These are phyloP conservation scores for Curvularia hawaiiensis DNA, from an alignment of 2,329 filamentous ascomycete genomes.

Conservation along the genomic window DNA sequence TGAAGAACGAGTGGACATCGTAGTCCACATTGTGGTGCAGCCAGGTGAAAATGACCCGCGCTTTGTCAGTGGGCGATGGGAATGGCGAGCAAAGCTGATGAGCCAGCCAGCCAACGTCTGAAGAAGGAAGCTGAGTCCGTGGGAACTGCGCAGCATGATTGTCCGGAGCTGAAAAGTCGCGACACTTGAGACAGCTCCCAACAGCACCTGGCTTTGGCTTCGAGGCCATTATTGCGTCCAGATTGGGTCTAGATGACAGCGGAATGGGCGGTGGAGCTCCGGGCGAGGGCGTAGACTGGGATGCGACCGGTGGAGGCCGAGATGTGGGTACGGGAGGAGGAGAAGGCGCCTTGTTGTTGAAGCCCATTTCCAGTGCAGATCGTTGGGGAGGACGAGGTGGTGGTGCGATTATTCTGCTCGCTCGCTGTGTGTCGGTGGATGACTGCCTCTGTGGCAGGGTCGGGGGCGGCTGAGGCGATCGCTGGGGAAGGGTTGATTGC, in stretches of 20 bases:
- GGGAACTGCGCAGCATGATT: slow-evolving; percentile 78
- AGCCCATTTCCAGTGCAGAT: slow-evolving; percentile 54
- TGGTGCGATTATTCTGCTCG: slow-evolving; percentile 30
- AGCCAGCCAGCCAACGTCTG: slow-evolving; percentile 74
- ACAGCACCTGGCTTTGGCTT: slow-evolving; percentile 40
- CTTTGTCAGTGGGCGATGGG: slow-evolving; percentile 84
- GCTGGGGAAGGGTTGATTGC: slow-evolving; percentile 17
- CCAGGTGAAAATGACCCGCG: slow-evolving; percentile 92
- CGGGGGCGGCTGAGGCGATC: slow-evolving; percentile 21
- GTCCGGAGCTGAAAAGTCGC: slow-evolving; percentile 87
- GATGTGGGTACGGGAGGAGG: slow-evolving; percentile 39
- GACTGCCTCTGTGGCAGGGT: slow-evolving; percentile 22
- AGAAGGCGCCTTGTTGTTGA: slow-evolving; percentile 52
- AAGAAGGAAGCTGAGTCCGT: slow-evolving; percentile 70
- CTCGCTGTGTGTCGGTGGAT: slow-evolving; percentile 14
- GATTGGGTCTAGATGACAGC: slow-evolving; percentile 60
- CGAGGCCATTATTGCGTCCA: slow-evolving; percentile 59
- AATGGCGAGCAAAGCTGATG: slow-evolving; percentile 80
- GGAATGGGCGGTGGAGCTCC: slow-evolving; percentile 58
- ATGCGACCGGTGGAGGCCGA: slow-evolving; percentile 22
- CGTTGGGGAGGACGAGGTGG: slow-evolving; percentile 47
- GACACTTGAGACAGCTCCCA: slow-evolving; percentile 73
- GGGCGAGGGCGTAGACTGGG: slow-evolving; percentile 13
- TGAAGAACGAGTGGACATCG: slow-evolving; percentile 80
- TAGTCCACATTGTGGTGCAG: slow-evolving; percentile 92